Percentiles rank a stretch among this genome's conserved stretches.
phyloP scores from a whole-genome alignment of 2,329 filamentous ascomycete species.

The Phaeophleospora eucalypticola region DNA sequence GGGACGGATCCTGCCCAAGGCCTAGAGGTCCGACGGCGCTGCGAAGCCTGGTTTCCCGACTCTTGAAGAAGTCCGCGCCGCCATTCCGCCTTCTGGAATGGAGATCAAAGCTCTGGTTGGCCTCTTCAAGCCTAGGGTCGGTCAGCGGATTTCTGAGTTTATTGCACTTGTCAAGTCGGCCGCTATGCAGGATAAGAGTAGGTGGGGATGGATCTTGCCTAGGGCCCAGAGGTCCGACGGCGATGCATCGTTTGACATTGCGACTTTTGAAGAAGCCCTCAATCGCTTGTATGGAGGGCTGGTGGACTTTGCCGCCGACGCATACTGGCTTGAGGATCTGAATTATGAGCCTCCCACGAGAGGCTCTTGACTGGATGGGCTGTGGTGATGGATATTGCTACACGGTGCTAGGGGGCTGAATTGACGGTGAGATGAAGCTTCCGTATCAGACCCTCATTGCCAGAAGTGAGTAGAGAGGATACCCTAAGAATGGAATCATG shows the following conservation, averaged over 20 bases:
- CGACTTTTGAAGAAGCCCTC: conserved; percentile 44
- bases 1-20: conserved; percentile 24
- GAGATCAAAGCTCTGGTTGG: conserved; percentile 39
- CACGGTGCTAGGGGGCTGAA: no score
- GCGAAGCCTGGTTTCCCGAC: conserved; percentile 34
- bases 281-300: no score
- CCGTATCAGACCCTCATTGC: no score
- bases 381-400: no score
- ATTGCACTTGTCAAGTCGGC: conserved; percentile 42
- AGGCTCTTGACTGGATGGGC: no score
- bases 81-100: conserved; percentile 44
- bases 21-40: conserved; percentile 1
- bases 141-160: conserved; percentile 36
- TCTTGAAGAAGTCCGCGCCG: conserved; percentile 42
- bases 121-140: conserved; percentile 40
- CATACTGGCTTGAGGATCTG: no score
- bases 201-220: conserved; percentile 23
- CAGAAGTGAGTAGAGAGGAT: no score
- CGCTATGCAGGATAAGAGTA: conserved; percentile 25
- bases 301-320: no score
- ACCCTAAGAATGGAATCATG: no score
- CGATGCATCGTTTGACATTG: conserved; percentile 26
- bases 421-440: no score
- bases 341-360: no score
- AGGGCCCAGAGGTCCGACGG: conserved; percentile 11